Evolutionary conservation across 306 rosid genomes (phyloP).

Genomic region (Lagenaria siceraria): DNA sequence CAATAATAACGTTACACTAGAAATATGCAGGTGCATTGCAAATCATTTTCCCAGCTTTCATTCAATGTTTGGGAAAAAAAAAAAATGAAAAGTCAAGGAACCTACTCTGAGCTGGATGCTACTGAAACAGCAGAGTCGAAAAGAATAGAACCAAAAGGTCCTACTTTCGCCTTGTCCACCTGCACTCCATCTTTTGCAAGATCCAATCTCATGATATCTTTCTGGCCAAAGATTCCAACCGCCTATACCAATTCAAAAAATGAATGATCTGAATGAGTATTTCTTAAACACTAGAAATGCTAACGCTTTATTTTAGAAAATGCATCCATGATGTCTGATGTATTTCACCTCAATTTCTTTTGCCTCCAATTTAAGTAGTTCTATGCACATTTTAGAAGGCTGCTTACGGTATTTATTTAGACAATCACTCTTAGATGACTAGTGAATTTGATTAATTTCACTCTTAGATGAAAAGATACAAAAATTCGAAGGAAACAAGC

Average conservation of each 20-base stretch:
- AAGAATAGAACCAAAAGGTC: slow-evolving; percentile 76
- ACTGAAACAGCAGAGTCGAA: slow-evolving; percentile 95
- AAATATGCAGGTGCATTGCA: neutral
- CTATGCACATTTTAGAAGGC: neutral
- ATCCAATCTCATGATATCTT: slow-evolving; percentile 63
- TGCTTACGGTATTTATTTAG: neutral
- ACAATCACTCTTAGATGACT: neutral
- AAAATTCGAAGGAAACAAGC: neutral
- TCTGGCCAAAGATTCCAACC: slow-evolving; percentile 51
- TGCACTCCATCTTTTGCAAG: slow-evolving; percentile 42
- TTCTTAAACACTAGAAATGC: slow-evolving; percentile 4
- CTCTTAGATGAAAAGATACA: neutral
- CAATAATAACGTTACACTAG: neutral
- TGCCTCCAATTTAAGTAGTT: neutral
- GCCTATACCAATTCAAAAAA: slow-evolving; percentile 37
- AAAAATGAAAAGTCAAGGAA: slow-evolving; percentile 21
- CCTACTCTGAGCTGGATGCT: slow-evolving; percentile 51
- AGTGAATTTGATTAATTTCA: neutral
- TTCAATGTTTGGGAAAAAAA: neutral
- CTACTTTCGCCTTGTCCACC: slow-evolving; percentile 85
- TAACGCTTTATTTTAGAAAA: neutral
- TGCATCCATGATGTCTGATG: neutral
- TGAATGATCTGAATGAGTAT: slow-evolving; percentile 9
- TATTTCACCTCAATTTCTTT: neutral
- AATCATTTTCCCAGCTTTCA: neutral